Percentiles rank a stretch among this genome's conserved stretches.
Conservation (phyloP, 2,329 filamentous ascomycete genomes). For the Pochonia chlamydosporia region DNA sequence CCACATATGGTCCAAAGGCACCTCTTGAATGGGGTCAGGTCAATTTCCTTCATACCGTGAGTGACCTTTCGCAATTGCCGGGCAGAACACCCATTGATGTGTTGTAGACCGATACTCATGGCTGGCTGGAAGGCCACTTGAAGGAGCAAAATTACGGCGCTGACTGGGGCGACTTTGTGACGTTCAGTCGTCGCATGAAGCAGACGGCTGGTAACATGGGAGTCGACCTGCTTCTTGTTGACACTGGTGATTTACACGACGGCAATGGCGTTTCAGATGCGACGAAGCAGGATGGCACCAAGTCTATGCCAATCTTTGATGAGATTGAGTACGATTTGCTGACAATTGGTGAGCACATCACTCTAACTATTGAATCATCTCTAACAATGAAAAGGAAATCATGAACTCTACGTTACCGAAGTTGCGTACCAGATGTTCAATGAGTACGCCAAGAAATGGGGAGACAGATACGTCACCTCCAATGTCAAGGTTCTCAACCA, state of each 20-base stretch:
- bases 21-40: constrained; percentile 57
- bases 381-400: constrained; percentile 37
- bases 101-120: constrained; percentile 49
- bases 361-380: not conserved
- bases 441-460: constrained; percentile 52
- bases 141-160: constrained; percentile 59
- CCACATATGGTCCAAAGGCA: constrained; percentile 35
- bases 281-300: constrained; percentile 48
- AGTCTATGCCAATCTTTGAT: constrained; percentile 43
- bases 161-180: constrained; percentile 61
- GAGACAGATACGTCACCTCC: constrained; percentile 38
- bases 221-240: constrained; percentile 55
- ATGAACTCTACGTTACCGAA: constrained; percentile 59
- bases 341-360: constrained; percentile 26
- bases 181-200: constrained; percentile 55
- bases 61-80: not conserved
- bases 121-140: constrained; percentile 55
- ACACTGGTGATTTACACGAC: constrained; percentile 63
- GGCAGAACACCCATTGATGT: not conserved
- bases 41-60: constrained; percentile 53
- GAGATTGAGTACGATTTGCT: constrained; percentile 37
- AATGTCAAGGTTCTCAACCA: constrained; percentile 38
- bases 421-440: constrained; percentile 57
- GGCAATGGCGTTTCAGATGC: constrained; percentile 58
- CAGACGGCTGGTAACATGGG: constrained; percentile 48